Evolutionary conservation across 306 rosid species (phyloP).

Genomic region (Sindora glabra): DNA sequence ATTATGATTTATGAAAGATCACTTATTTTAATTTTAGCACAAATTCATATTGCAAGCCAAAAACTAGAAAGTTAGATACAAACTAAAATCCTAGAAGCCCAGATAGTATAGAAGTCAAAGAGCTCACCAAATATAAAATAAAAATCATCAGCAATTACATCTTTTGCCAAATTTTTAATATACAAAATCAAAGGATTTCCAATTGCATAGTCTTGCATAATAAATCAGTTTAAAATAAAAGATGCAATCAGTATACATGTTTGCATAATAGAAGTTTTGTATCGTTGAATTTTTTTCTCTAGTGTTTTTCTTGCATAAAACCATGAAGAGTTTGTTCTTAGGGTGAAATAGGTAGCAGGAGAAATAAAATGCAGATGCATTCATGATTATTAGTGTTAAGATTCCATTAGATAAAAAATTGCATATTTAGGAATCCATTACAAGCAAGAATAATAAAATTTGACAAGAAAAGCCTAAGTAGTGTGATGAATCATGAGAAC

Average conservation of each 20-base stretch:
- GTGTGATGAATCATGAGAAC: no score
- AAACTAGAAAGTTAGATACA: neutral
- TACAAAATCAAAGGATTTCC: constrained; percentile 79
- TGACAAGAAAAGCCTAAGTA: no score
- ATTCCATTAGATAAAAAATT: constrained; percentile 4
- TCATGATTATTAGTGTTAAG: neutral
- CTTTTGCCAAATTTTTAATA: no score
- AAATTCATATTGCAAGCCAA: constrained; percentile 6
- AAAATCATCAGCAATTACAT: no score
- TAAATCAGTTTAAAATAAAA: constrained; percentile 16
- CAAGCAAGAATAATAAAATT: no score
- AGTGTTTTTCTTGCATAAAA: neutral
- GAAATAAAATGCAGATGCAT: neutral
- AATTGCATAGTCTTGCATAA: constrained; percentile 71
- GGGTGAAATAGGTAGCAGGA: neutral
- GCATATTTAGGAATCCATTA: neutral
- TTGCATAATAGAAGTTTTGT: neutral
- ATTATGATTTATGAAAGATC: neutral
- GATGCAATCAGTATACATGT: neutral
- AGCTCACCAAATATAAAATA: no score
- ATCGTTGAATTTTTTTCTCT: neutral
- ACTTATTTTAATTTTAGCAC: neutral
- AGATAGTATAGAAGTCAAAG: no score
- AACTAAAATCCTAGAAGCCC: neutral
- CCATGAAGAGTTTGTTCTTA: neutral